Evolutionary conservation across 2,329 filamentous ascomycete genomes (phyloP).

Genomic region (Zymoseptoria ardabiliae): DNA sequence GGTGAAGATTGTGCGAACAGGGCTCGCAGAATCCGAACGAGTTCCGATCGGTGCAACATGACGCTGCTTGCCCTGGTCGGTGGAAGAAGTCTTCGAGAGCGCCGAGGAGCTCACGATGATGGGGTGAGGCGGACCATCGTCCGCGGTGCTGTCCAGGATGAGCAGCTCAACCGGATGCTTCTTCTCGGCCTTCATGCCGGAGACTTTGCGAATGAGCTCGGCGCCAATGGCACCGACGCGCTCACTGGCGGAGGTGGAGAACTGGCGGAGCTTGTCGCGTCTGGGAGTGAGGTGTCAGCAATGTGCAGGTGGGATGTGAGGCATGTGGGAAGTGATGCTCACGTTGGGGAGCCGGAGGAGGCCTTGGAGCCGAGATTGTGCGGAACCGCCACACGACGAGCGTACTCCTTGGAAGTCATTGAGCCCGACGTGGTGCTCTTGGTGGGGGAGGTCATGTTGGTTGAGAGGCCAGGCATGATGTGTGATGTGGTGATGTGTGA

Average conservation of each 20-base stretch:
- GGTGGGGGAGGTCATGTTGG: not conserved
- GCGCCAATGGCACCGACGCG: not conserved
- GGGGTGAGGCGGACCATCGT: slow-evolving; percentile 1
- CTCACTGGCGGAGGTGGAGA: not conserved
- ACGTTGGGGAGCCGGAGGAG: not conserved
- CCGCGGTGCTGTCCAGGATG: slow-evolving; percentile 12
- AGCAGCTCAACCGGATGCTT: slow-evolving; percentile 1
- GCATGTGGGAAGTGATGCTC: not conserved
- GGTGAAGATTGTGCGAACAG: slow-evolving; percentile 15
- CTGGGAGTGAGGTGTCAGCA: not conserved
- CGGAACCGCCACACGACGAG: not conserved
- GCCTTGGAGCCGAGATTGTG: not conserved
- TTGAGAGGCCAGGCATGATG: not conserved
- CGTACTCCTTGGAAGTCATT: not conserved
- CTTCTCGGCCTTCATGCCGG: not conserved
- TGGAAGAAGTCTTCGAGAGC: not conserved
- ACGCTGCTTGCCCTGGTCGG: not conserved
- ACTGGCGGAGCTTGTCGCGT: not conserved
- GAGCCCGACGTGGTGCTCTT: not conserved
- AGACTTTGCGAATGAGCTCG: not conserved
- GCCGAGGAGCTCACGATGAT: slow-evolving; percentile 8
- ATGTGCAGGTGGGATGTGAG: not conserved
- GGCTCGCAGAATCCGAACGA: slow-evolving; percentile 1
- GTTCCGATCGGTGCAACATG: slow-evolving; percentile 14
- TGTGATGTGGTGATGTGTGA: not conserved